Conservation (phyloP, 176 grass and related monocot species). For the Paspalum vaginatum region DNA sequence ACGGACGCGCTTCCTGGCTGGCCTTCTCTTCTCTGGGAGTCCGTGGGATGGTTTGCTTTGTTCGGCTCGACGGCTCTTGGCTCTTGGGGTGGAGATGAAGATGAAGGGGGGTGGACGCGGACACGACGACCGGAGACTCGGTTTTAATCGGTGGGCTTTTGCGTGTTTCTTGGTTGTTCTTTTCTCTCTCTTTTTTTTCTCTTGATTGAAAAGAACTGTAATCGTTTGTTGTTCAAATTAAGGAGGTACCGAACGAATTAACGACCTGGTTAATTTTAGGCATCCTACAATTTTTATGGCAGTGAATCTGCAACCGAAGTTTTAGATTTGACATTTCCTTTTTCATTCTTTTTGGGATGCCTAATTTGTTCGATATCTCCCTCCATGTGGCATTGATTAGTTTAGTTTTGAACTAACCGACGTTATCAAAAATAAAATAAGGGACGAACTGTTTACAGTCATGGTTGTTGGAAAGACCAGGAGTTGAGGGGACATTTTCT, state of each 20-base stretch:
- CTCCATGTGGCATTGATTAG: too few relatives aligned
- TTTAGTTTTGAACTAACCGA: too few relatives aligned
- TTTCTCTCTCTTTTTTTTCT: background rate
- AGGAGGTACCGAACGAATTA: background rate
- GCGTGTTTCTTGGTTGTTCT: constrained; percentile 12
- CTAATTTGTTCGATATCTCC: background rate
- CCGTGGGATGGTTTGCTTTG: background rate
- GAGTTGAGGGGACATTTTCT: constrained; percentile 49
- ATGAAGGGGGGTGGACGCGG: constrained; percentile 27
- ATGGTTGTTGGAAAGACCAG: constrained; percentile 41
- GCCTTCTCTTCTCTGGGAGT: constrained; percentile 3
- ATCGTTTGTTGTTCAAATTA: background rate
- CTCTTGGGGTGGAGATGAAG: constrained; percentile 4
- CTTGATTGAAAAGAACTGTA: background rate
- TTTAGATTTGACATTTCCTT: background rate
- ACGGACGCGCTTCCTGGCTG: background rate
- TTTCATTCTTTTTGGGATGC: background rate
- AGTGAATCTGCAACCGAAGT: background rate
- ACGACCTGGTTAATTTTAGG: background rate
- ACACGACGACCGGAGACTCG: constrained; percentile 33
- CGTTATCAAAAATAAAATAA: too few relatives aligned
- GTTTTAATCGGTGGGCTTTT: constrained; percentile 32
- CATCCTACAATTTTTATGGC: background rate
- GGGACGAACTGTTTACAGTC: background rate
- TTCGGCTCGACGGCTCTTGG: constrained; percentile 15